A percentile compares a stretch with the other conserved stretches of the same genome.
phyloP scores from a whole-genome alignment of 2,329 filamentous ascomycete species.

The Arthrobotrys musiformis region DNA sequence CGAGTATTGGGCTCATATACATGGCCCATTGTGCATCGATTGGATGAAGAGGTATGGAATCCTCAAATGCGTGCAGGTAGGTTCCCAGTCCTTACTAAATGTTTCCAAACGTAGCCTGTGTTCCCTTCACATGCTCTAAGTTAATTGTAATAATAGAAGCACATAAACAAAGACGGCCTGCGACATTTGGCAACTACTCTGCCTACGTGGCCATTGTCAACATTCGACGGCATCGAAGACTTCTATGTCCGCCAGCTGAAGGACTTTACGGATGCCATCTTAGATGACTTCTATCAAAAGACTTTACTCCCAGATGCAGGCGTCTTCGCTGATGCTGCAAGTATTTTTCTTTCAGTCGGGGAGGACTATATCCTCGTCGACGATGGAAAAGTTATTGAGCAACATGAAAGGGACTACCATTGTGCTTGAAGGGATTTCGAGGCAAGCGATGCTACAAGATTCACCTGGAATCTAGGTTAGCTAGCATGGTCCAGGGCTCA shows the following conservation, averaged over 20 bases:
- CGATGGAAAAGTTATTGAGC: conserved; percentile 3
- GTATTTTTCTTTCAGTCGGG: conserved; percentile 11
- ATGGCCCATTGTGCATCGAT: too few relatives aligned
- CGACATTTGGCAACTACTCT: not conserved
- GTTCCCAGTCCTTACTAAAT: too few relatives aligned
- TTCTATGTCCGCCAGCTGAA: conserved; percentile 26
- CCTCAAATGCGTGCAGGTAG: too few relatives aligned
- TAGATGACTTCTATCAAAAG: conserved; percentile 16
- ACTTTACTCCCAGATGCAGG: conserved; percentile 18
- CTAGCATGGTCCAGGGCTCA: too few relatives aligned
- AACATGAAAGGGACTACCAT: conserved; percentile 13
- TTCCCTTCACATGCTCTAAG: not conserved
- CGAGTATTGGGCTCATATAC: too few relatives aligned
- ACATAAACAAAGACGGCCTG: conserved; percentile 5
- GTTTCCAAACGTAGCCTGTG: not conserved
- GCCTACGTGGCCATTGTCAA: not conserved
- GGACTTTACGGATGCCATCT: conserved; percentile 10
- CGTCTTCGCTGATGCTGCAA: conserved; percentile 15
- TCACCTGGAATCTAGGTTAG: too few relatives aligned
- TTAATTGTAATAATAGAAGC: not conserved
- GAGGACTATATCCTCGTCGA: conserved; percentile 24
- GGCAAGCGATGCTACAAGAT: not conserved
- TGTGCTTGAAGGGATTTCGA: not conserved
- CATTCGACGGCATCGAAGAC: conserved; percentile 26
- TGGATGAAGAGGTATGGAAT: too few relatives aligned